Evolutionary conservation across 352 stramenopile genomes (phyloP).

Genomic region (Globisporangium emineosum): DNA sequence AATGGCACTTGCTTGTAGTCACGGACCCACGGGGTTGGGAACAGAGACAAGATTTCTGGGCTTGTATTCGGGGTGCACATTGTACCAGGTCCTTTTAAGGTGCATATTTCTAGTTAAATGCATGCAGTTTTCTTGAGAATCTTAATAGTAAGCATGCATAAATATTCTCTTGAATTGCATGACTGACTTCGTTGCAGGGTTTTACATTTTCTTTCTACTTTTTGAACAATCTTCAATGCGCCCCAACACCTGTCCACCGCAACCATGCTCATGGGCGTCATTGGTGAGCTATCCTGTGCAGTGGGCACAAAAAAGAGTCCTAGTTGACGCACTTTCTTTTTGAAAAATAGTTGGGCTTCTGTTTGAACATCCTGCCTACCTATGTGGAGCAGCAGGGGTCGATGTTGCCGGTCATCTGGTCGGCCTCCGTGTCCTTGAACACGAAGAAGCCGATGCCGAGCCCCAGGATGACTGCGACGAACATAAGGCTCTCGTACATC

Average conservation of each 20-base stretch:
- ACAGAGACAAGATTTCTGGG: slow-evolving; percentile 11
- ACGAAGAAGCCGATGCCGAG: slow-evolving; percentile 69
- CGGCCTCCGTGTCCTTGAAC: slow-evolving; percentile 81
- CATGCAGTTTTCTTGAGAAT: neutral
- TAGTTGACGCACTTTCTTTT: neutral
- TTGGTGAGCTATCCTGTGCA: too few species aligned
- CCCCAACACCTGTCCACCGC: neutral
- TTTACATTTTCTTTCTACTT: neutral
- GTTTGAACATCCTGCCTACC: neutral
- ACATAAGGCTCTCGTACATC: slow-evolving; percentile 83
- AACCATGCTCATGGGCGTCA: neutral
- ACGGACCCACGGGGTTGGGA: neutral
- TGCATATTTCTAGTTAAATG: neutral
- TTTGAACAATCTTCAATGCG: neutral
- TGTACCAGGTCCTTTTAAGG: neutral
- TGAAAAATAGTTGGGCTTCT: neutral
- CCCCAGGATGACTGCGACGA: slow-evolving; percentile 70
- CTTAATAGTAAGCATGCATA: too few species aligned
- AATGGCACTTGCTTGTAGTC: slow-evolving; percentile 4
- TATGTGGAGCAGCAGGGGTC: slow-evolving; percentile 81
- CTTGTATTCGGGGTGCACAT: slow-evolving; percentile 1
- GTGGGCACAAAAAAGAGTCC: neutral
- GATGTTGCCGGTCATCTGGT: slow-evolving; percentile 63
- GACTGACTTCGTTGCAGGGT: neutral
- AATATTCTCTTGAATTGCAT: neutral